phyloP scores from a whole-genome alignment of 441 rosid genomes.

The Hura crepitans region DNA sequence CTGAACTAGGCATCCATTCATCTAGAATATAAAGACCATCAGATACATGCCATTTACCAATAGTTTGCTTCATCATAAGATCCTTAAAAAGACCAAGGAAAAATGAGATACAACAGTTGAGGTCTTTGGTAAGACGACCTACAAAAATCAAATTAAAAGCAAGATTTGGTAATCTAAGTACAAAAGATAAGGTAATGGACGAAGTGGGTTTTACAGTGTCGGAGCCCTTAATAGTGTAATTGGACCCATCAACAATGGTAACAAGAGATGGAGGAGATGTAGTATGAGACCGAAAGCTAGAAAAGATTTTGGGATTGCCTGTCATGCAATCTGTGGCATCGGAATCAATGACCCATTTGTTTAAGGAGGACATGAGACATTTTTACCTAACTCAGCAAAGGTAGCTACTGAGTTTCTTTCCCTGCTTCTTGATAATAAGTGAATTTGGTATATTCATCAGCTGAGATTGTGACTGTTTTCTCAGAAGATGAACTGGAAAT shows the following conservation, averaged over 20 bases:
- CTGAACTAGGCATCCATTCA: background rate
- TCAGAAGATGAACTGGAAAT: background rate
- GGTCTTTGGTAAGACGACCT: too few relatives aligned
- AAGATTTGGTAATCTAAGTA: too few relatives aligned
- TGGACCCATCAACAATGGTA: background rate
- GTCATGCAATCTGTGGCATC: background rate
- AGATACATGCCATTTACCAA: background rate
- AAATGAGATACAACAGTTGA: too few relatives aligned
- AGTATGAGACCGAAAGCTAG: background rate
- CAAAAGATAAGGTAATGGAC: too few relatives aligned
- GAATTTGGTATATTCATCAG: background rate
- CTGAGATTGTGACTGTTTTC: background rate
- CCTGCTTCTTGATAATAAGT: background rate
- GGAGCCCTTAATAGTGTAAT: background rate
- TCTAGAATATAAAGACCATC: background rate
- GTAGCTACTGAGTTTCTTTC: background rate
- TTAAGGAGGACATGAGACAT: background rate
- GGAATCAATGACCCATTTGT: too few relatives aligned
- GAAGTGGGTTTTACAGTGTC: too few relatives aligned
- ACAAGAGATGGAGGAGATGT: background rate
- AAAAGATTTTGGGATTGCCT: background rate
- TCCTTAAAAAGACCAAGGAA: too few relatives aligned
- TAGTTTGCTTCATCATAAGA: too few relatives aligned
- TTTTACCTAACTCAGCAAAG: background rate
- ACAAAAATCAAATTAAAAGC: too few relatives aligned